Percentiles rank a stretch among this genome's conserved stretches.
phyloP scores from a whole-genome alignment of 225 moss, liverwort and hornwort genomes.

The Physcomitrellopsis africana region DNA sequence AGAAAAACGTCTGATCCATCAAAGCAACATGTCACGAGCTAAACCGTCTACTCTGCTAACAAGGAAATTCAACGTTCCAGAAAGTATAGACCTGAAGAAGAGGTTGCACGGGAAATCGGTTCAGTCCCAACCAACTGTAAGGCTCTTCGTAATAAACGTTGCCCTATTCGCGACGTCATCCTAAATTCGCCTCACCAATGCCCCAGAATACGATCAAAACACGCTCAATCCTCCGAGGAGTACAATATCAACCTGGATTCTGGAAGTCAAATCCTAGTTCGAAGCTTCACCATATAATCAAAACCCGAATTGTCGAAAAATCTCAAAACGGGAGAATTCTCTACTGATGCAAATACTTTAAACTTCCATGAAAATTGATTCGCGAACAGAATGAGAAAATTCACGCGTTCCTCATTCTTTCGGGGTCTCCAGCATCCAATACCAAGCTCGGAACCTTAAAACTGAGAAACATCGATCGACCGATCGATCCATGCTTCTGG shows the following conservation, averaged over 20 bases:
- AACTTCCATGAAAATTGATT: neutral
- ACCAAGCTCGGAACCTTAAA: too few species aligned
- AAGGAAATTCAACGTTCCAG: neutral
- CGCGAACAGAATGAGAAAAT: neutral
- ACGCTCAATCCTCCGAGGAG: neutral
- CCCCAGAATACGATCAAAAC: neutral
- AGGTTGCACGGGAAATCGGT: conserved; percentile 14
- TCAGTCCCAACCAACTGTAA: conserved; percentile 20
- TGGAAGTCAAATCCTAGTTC: neutral
- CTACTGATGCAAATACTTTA: neutral
- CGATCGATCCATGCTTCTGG: too few species aligned
- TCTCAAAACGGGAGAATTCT: neutral
- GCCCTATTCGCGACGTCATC: conserved; percentile 44
- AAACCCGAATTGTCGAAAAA: conserved; percentile 29
- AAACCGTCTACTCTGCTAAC: neutral
- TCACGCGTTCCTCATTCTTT: too few species aligned
- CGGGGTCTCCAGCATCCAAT: too few species aligned
- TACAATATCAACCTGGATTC: neutral
- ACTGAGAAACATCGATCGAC: too few species aligned
- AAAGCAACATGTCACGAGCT: neutral
- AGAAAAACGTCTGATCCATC: neutral
- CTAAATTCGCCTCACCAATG: neutral
- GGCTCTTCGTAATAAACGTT: conserved; percentile 33
- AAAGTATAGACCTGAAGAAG: conserved; percentile 35
- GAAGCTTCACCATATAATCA: neutral